Conservation (phyloP, 305 asterid species). For the Caryopteris hybrid region DNA sequence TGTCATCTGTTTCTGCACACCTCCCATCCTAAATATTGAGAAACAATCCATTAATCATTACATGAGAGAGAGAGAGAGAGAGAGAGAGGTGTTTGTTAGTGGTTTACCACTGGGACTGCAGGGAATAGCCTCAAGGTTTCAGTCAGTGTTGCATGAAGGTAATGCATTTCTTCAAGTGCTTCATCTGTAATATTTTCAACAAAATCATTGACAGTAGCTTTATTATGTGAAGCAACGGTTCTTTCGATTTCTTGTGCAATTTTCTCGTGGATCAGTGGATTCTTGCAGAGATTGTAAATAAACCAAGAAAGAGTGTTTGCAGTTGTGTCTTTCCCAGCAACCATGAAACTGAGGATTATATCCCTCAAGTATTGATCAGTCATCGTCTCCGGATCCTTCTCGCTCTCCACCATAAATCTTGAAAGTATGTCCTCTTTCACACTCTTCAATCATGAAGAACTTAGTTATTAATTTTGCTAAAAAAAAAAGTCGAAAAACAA, state of each 20-base stretch:
- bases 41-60: no score
- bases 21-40: constrained; percentile 61
- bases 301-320: constrained; percentile 88
- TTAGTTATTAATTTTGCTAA: no score
- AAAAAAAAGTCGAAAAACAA: no score
- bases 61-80: not conserved
- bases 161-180: constrained; percentile 59
- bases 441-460: constrained; percentile 34
- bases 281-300: constrained; percentile 54
- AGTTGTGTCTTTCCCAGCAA: constrained; percentile 73
- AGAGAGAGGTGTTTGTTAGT: not conserved
- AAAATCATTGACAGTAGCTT: constrained; percentile 27
- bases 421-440: constrained; percentile 70
- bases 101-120: constrained; percentile 63
- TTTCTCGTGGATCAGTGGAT: constrained; percentile 52
- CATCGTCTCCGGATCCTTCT: constrained; percentile 54
- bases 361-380: constrained; percentile 63
- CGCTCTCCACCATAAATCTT: constrained; percentile 57
- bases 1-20: constrained; percentile 48
- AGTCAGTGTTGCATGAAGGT: constrained; percentile 61
- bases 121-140: constrained; percentile 75
- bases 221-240: constrained; percentile 5
- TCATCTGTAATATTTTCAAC: constrained; percentile 46
- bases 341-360: constrained; percentile 59
- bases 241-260: constrained; percentile 38